A percentile compares a stretch with the other conserved stretches of the same genome.
phyloP scores from a whole-genome alignment of 2,329 filamentous ascomycete genomes.

The Atkinsonella texensis region DNA sequence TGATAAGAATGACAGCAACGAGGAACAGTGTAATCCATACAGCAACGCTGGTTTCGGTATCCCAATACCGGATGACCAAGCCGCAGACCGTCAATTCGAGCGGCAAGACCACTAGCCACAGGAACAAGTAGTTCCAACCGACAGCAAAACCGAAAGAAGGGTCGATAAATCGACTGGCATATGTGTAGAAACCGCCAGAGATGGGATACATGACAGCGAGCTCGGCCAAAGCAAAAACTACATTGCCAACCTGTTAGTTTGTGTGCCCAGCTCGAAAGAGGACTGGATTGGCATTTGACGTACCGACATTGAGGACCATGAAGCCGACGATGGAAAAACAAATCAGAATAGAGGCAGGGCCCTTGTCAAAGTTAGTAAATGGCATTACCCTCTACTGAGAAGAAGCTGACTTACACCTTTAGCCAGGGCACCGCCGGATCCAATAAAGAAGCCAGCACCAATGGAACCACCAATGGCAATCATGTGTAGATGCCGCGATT shows the following conservation, averaged over 20 bases:
- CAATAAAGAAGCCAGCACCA: slow-evolving; percentile 51
- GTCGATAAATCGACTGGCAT: slow-evolving; percentile 48
- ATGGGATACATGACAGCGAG: slow-evolving; percentile 50
- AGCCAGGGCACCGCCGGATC: slow-evolving; percentile 41
- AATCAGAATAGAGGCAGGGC: slow-evolving; percentile 32
- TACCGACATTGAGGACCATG: slow-evolving; percentile 32
- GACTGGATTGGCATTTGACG: slow-evolving; percentile 11
- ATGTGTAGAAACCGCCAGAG: slow-evolving; percentile 51
- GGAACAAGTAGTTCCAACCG: slow-evolving; percentile 33
- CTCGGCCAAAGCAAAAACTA: slow-evolving; percentile 47
- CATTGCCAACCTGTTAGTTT: background rate
- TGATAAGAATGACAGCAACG: slow-evolving; percentile 35
- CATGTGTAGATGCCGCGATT: slow-evolving; percentile 48
- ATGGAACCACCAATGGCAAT: slow-evolving; percentile 51
- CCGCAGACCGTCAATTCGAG: slow-evolving; percentile 39
- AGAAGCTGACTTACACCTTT: slow-evolving; percentile 29
- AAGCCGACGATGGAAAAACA: slow-evolving; percentile 44
- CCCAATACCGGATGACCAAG: slow-evolving; percentile 41
- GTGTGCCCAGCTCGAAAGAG: background rate
- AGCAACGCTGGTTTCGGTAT: slow-evolving; percentile 29
- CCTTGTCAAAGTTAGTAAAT: slow-evolving; percentile 6
- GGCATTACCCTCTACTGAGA: too few species aligned
- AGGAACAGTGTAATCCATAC: slow-evolving; percentile 45
- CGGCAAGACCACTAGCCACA: slow-evolving; percentile 38
- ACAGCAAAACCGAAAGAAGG: slow-evolving; percentile 47